Conservation (phyloP, 2,329 filamentous ascomycete species). For the Trichoderma sp. region DNA sequence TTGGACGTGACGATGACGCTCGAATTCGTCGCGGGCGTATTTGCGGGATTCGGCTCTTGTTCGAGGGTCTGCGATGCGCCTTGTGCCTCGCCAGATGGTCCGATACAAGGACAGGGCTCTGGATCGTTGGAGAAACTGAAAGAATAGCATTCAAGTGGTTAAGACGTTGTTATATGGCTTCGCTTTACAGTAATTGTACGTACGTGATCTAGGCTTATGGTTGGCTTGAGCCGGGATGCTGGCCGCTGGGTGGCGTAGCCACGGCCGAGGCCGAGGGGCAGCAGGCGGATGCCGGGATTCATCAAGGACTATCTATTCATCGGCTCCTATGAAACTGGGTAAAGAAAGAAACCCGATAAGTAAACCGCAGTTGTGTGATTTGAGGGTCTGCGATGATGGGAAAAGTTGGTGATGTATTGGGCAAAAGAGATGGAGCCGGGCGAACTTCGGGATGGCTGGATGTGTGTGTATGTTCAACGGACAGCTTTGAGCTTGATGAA, state of each 20-base stretch:
- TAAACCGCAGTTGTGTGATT: neutral
- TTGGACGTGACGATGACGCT: conserved; percentile 58
- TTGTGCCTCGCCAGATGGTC: conserved; percentile 57
- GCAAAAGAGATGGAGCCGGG: conserved; percentile 27
- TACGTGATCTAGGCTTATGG: conserved; percentile 63
- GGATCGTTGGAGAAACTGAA: conserved; percentile 61
- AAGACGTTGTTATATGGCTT: no score
- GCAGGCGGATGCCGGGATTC: conserved; percentile 35
- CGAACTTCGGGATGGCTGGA: conserved; percentile 30
- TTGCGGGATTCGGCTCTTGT: conserved; percentile 59
- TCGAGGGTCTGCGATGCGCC: conserved; percentile 52
- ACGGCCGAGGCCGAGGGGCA: conserved; percentile 38
- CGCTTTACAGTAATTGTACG: neutral
- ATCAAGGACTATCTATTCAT: conserved; percentile 32
- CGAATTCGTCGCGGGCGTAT: conserved; percentile 63
- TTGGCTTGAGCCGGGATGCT: conserved; percentile 39
- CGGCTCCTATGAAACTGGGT: neutral
- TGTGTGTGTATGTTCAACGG: neutral
- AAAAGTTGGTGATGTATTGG: conserved; percentile 14
- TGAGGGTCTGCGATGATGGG: neutral
- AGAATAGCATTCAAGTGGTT: no score
- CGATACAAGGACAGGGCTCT: conserved; percentile 61
- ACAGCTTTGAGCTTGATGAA: conserved; percentile 8
- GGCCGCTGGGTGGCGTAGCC: conserved; percentile 42
- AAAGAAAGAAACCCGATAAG: neutral